Conservation (phyloP, 1,139 yeast genomes). For the Suhomyces wounanorum region DNA sequence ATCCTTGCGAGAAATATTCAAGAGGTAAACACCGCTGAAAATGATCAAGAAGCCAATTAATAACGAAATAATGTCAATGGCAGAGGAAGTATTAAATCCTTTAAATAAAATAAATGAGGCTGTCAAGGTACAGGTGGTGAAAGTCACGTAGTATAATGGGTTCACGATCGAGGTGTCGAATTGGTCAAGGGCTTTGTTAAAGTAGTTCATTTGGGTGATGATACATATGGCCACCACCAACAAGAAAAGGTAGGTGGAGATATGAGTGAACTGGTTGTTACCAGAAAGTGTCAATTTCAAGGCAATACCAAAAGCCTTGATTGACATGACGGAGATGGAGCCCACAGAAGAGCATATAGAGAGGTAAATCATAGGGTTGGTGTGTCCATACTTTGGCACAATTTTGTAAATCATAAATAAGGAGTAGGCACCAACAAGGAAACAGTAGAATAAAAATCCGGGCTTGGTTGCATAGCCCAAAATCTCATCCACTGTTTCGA, state of each 20-base stretch:
- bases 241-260: constrained; percentile 81
- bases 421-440: constrained; percentile 64
- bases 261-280: constrained; percentile 85
- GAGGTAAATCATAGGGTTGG: constrained; percentile 86
- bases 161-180: constrained; percentile 91
- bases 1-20: constrained; percentile 75
- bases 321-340: constrained; percentile 87
- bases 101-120: constrained; percentile 86
- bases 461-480: constrained; percentile 79
- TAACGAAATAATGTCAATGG: constrained; percentile 81
- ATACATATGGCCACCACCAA: constrained; percentile 80
- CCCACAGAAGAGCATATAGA: constrained; percentile 92
- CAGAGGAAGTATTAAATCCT: constrained; percentile 83
- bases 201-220: constrained; percentile 88
- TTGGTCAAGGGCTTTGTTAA: constrained; percentile 90
- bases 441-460: constrained; percentile 70
- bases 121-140: constrained; percentile 82
- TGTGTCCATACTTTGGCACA: constrained; percentile 78
- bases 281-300: constrained; percentile 82
- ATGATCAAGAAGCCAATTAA: constrained; percentile 85
- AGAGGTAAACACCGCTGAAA: constrained; percentile 81
- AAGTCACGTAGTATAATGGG: constrained; percentile 87
- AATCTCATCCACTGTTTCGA: constrained; percentile 86
- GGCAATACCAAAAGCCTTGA: constrained; percentile 93
- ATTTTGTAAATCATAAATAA: constrained; percentile 79